These are phyloP conservation scores for Arbutus unedo DNA, from an alignment of 148 eudicot species.

Conservation along the genomic window DNA sequence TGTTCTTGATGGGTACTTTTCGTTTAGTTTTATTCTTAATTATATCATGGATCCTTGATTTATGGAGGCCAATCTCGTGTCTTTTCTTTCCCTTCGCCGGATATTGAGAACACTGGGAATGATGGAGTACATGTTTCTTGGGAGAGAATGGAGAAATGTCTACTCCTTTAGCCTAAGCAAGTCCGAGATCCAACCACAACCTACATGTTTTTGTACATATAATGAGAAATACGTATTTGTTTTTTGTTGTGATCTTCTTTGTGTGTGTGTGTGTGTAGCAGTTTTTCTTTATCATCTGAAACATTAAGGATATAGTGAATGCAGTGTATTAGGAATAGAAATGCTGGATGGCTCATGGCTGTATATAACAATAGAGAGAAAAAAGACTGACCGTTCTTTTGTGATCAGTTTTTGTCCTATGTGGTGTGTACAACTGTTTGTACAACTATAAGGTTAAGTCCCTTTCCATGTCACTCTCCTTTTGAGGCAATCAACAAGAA, in stretches of 20 bases:
- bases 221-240: slow-evolving; percentile 1
- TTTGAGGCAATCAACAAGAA: background rate
- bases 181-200: background rate
- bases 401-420: background rate
- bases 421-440: background rate
- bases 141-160: background rate
- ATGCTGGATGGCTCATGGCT: background rate
- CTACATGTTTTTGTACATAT: slow-evolving; percentile 15
- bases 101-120: background rate
- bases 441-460: slow-evolving; percentile 11
- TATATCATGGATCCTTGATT: background rate
- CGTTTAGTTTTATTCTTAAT: background rate
- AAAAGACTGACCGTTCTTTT: background rate
- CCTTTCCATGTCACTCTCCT: slow-evolving; percentile 19
- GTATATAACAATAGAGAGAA: background rate
- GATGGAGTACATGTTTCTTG: background rate
- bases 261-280: background rate
- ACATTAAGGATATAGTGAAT: background rate
- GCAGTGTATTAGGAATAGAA: background rate
- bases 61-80: background rate
- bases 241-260: background rate
- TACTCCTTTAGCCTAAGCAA: background rate
- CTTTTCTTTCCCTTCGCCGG: background rate
- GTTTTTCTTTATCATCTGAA: background rate
- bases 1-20: slow-evolving; percentile 41